Base-by-base conservation (phyloP, 257 asterid genomes). In the Petunia secreta region DNA sequence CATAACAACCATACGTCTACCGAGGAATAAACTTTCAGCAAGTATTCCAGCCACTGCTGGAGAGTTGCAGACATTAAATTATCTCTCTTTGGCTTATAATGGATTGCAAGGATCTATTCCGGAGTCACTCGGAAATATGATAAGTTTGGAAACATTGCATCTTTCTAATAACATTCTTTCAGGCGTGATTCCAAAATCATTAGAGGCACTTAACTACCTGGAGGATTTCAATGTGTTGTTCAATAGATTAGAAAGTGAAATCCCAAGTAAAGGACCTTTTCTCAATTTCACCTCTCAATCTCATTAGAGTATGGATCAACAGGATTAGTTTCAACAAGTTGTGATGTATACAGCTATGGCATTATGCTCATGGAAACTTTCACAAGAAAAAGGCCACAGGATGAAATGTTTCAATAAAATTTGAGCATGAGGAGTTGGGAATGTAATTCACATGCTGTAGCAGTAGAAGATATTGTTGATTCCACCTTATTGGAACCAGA, bases 91-190 rank as follows among this genome's bases (percentile, higher is more conserved):
- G 50, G 84, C 88, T 44, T 57, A 82, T 25, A 84, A 86, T 65
- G 74, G 77, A 5, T 84, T 88, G 0, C 73, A 79, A 37, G 91
- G 91, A 40, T 63, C 84, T 8, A 87, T 87, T 82, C 89, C 91
- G 11, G 4, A 71, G 15, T 73, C 91, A 15, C 67, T 84, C n/a
- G 89, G 87, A 2, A 55, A 78, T 34, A 75, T 86, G 83, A 63
- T 80, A 80, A 81, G 85, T 83, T 78, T 86, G 82, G 86, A 81
- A 75, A 13, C 16, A 13, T 65, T 86, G 86, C 86, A 86, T 68
- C 54, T 86, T 65, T 82, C 89, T 0, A 48, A 41, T 3, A 86
- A 86, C 55, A 54, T 63, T 50, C 82, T 87, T 55, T 63, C 86
- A 1, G 89, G 88, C 13, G 16, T 15, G 4, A 87, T 87, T 65